These are phyloP conservation scores for Fusarium oxysporum DNA, from an alignment of 2,329 filamentous ascomycete genomes.

Conservation along the genomic window DNA sequence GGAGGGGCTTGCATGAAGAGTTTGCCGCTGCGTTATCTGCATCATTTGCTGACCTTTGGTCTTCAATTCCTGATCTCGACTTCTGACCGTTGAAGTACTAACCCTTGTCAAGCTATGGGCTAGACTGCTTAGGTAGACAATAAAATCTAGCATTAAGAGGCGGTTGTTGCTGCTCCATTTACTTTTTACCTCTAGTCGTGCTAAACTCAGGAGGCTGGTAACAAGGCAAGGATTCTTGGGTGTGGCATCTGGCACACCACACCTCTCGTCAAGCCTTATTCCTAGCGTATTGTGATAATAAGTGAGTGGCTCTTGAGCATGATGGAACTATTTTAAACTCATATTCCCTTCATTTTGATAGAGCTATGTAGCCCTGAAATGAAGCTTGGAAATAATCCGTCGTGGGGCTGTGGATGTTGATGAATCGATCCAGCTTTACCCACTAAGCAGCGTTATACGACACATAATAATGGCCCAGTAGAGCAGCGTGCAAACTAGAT, in stretches of 20 bases:
- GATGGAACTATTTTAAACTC: background rate
- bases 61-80: background rate
- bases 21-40: background rate
- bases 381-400: background rate
- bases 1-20: background rate
- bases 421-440: background rate
- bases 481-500: background rate
- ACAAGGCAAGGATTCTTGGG: conserved; percentile 17
- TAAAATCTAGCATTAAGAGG: background rate
- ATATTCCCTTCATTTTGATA: background rate
- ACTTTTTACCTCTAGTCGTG: conserved; percentile 9
- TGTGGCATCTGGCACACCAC: background rate
- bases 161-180: background rate
- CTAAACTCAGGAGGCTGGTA: conserved; percentile 40
- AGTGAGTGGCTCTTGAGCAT: background rate
- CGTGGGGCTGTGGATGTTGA: background rate
- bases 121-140: conserved; percentile 5
- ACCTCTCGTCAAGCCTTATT: conserved; percentile 1
- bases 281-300: background rate
- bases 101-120: conserved; percentile 22
- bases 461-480: background rate
- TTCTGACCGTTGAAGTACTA: conserved; percentile 12
- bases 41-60: conserved; percentile 1
- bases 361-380: background rate
- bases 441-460: background rate